A percentile compares a stretch with the other conserved stretches of the same genome.
These are phyloP conservation scores for Trypethelium eluteriae DNA, from an alignment of 495 filamentous ascomycete genomes.

Conservation along the genomic window DNA sequence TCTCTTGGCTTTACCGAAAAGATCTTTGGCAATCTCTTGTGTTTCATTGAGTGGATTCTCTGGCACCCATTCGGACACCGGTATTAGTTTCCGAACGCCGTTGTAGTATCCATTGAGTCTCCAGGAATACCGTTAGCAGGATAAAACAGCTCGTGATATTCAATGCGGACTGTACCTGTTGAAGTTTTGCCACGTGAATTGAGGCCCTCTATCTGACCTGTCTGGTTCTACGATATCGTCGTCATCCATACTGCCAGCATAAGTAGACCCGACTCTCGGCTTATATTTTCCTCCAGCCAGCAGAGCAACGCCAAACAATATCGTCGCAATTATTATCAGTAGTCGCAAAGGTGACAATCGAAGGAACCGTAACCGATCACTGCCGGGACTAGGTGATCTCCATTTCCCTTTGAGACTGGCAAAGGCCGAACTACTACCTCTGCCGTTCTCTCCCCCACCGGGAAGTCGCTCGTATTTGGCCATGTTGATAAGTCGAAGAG, in stretches of 20 bases:
- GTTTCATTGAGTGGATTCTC: slow-evolving; percentile 26
- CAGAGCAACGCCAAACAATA: slow-evolving; percentile 25
- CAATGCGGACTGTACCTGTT: slow-evolving; percentile 20
- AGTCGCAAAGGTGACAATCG: slow-evolving; percentile 25
- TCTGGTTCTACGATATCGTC: slow-evolving; percentile 1
- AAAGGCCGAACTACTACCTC: slow-evolving; percentile 29
- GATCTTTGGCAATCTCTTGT: slow-evolving; percentile 9
- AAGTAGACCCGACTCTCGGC: neutral
- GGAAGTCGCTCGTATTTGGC: slow-evolving; percentile 34
- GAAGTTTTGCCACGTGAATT: slow-evolving; percentile 35
- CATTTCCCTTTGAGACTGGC: slow-evolving; percentile 25
- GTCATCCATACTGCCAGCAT: slow-evolving; percentile 3
- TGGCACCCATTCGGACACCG: slow-evolving; percentile 27
- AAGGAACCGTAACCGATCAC: slow-evolving; percentile 25
- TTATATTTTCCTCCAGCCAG: slow-evolving; percentile 28
- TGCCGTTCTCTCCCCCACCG: slow-evolving; percentile 23
- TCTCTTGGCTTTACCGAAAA: slow-evolving; percentile 9
- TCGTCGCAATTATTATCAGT: slow-evolving; percentile 18
- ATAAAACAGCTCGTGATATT: neutral
- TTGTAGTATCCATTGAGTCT: slow-evolving; percentile 32
- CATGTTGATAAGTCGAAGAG: slow-evolving; percentile 21
- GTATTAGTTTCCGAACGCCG: slow-evolving; percentile 32
- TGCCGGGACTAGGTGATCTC: slow-evolving; percentile 22
- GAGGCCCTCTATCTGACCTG: slow-evolving; percentile 1
- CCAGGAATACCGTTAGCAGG: neutral